These are phyloP conservation scores for Chamaecyparis obtusa DNA, from an alignment of 75 land plant genomes.

Conservation along the genomic window DNA sequence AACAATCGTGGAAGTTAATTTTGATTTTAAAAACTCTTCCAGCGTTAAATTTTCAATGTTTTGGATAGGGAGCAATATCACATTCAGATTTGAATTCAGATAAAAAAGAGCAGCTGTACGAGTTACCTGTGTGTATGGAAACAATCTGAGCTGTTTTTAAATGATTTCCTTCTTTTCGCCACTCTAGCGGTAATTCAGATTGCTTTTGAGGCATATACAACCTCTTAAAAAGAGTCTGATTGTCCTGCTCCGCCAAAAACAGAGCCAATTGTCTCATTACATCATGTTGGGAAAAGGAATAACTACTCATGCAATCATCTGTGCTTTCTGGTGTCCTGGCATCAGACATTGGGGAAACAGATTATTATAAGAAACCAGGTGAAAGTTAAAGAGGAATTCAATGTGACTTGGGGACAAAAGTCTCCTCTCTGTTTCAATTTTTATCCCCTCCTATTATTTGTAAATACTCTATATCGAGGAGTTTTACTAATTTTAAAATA, in stretches of 20 bases:
- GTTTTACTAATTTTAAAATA: too few relatives aligned
- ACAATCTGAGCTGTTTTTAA: not conserved
- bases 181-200: not conserved
- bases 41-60: not conserved
- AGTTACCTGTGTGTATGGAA: slow-evolving; percentile 8
- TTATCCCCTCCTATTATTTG: too few relatives aligned
- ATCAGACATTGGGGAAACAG: not conserved
- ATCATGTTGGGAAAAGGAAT: slow-evolving; percentile 1
- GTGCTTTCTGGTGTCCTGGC: not conserved
- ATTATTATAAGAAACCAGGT: not conserved
- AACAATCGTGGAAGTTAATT: not conserved
- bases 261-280: not conserved
- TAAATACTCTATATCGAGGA: too few relatives aligned
- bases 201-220: not conserved
- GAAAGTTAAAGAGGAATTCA: not conserved
- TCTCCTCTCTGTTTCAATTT: too few relatives aligned
- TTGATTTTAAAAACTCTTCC: not conserved
- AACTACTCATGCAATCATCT: not conserved
- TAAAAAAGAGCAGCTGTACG: not conserved
- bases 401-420: too few relatives aligned
- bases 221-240: not conserved
- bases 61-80: not conserved
- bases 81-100: not conserved
- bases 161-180: not conserved
- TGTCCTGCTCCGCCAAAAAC: not conserved